These are phyloP conservation scores for Hericium coralloides DNA, from an alignment of 768 basidiomycete genomes.

Conservation along the genomic window DNA sequence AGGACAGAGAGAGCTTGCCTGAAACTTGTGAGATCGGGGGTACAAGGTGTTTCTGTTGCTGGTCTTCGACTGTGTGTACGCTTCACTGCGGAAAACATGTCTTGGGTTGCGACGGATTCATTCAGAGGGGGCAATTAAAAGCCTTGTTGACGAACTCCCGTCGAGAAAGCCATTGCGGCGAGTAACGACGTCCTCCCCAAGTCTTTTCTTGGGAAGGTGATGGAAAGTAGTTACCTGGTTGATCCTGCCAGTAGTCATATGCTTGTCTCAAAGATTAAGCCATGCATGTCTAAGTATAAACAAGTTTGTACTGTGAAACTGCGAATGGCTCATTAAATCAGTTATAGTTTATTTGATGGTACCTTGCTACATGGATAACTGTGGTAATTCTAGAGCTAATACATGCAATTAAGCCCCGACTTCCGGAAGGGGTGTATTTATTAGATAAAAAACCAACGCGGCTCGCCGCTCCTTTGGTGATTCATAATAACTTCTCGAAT, in stretches of 20 bases:
- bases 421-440: constrained; percentile 43
- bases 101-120: constrained; percentile 31
- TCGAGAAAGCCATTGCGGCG: constrained; percentile 19
- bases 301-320: constrained; percentile 68
- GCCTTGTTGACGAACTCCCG: neutral
- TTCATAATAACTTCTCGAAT: constrained; percentile 71
- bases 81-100: constrained; percentile 80
- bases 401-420: constrained; percentile 66
- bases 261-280: constrained; percentile 84
- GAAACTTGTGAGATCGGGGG: neutral
- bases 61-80: constrained; percentile 82
- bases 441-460: constrained; percentile 73
- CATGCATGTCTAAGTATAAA: constrained; percentile 79
- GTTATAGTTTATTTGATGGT: constrained; percentile 78
- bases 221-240: constrained; percentile 62
- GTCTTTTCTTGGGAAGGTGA: neutral
- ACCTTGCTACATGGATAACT: constrained; percentile 72
- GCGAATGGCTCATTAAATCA: constrained; percentile 80
- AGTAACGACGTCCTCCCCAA: too few species aligned
- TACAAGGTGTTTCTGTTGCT: constrained; percentile 39
- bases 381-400: constrained; percentile 75
- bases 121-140: neutral
- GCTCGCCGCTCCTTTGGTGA: constrained; percentile 58
- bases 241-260: constrained; percentile 83
- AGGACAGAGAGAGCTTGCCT: neutral